Evolutionary conservation across 192 early-diverging fungal genomes (phyloP).

Genomic region (Coemansia sp.): DNA sequence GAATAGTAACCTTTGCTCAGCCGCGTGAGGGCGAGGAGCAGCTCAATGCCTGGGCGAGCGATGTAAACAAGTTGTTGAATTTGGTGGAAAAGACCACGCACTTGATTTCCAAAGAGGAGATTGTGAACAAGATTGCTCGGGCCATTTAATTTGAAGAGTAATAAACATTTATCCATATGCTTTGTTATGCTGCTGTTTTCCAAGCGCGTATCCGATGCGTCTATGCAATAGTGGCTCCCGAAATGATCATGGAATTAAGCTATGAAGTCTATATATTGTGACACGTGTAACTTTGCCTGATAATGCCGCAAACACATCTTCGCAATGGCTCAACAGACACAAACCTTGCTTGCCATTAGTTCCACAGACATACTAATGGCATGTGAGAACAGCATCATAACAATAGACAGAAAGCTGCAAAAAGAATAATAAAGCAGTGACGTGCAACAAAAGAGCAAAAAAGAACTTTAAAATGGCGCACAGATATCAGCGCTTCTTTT

Average conservation of each 20-base stretch:
- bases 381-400: neutral
- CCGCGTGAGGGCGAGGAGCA: slow-evolving; percentile 84
- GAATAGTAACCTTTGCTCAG: slow-evolving; percentile 82
- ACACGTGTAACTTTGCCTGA: neutral
- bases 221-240: no score
- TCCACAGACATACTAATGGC: neutral
- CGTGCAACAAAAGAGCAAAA: slow-evolving; percentile 1
- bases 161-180: no score
- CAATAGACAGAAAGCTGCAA: neutral
- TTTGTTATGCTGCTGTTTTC: no score
- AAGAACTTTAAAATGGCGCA: neutral
- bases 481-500: no score
- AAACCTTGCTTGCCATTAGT: slow-evolving; percentile 21
- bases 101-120: slow-evolving; percentile 87
- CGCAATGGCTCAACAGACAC: slow-evolving; percentile 29
- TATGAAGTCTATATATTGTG: no score
- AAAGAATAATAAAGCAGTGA: neutral
- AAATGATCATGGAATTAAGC: no score
- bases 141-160: slow-evolving; percentile 38
- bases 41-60: slow-evolving; percentile 91
- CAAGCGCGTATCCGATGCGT: no score
- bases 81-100: slow-evolving; percentile 96
- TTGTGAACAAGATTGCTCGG: slow-evolving; percentile 78
- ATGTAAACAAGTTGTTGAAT: slow-evolving; percentile 81
- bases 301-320: slow-evolving; percentile 7